These are phyloP conservation scores for Picea glauca DNA, from an alignment of 75 land plant species.

Conservation along the genomic window DNA sequence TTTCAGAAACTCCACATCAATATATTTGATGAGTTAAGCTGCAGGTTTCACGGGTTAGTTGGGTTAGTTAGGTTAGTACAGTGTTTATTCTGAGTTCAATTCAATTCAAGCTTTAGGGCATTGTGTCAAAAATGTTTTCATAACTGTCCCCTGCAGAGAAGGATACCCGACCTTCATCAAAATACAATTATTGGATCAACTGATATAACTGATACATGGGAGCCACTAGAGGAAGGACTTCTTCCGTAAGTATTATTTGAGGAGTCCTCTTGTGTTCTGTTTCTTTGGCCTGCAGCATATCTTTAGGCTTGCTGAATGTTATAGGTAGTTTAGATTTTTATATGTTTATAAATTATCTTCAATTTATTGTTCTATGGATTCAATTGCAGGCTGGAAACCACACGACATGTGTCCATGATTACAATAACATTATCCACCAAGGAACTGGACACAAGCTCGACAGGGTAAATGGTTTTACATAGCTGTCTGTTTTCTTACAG, in stretches of 20 bases:
- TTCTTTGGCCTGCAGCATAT: background rate
- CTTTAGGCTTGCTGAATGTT: background rate
- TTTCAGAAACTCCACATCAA: background rate
- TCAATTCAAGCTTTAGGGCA: background rate
- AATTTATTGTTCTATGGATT: background rate
- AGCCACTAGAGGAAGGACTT: slow-evolving; percentile 94
- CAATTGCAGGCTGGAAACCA: slow-evolving; percentile 69
- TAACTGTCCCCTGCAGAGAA: slow-evolving; percentile 44
- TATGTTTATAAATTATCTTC: background rate
- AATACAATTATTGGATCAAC: slow-evolving; percentile 89
- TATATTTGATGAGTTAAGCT: background rate
- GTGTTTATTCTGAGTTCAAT: background rate
- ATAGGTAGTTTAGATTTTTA: background rate
- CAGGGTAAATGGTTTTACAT: slow-evolving; percentile 49
- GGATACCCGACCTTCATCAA: slow-evolving; percentile 93
- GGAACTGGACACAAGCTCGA: slow-evolving; percentile 68
- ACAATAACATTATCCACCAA: slow-evolving; percentile 76
- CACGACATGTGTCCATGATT: slow-evolving; percentile 95
- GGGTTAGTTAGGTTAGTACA: background rate
- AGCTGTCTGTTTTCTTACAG: background rate
- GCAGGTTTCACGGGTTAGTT: background rate
- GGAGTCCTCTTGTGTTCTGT: background rate
- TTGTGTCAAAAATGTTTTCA: background rate
- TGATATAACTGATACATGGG: slow-evolving; percentile 93
- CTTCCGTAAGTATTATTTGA: slow-evolving; percentile 63